Evolutionary conservation across 257 asterid species (phyloP).

Genomic region (Solanum boliviense): DNA sequence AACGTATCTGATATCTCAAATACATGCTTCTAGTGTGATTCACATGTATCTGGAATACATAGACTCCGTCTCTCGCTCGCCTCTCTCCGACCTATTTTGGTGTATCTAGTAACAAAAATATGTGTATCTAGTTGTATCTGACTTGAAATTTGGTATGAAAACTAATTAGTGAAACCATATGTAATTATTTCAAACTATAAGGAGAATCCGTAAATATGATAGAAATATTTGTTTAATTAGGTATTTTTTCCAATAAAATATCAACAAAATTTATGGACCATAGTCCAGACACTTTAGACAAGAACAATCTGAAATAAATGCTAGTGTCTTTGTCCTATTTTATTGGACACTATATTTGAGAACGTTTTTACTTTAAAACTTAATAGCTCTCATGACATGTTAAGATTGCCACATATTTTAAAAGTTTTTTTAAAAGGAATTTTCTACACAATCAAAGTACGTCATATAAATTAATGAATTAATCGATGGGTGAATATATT

Average conservation of each 20-base stretch:
- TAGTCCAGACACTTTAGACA: not conserved
- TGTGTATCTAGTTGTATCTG: no score
- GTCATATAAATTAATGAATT: not conserved
- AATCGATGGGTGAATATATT: not conserved
- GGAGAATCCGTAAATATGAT: not conserved
- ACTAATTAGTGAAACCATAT: no score
- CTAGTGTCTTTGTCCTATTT: not conserved
- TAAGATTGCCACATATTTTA: not conserved
- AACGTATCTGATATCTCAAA: not conserved
- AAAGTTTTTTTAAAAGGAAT: not conserved
- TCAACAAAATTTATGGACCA: not conserved
- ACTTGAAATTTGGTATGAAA: not conserved
- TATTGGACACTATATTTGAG: not conserved
- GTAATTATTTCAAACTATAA: no score
- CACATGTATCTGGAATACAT: no score
- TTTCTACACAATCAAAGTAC: not conserved
- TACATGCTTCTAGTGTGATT: not conserved
- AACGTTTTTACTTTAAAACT: not conserved
- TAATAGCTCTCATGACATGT: not conserved
- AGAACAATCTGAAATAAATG: not conserved
- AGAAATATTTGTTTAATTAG: no score
- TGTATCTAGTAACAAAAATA: no score
- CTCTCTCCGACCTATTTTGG: not conserved
- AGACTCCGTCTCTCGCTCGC: not conserved
- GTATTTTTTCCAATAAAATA: not conserved